Evolutionary conservation across 768 basidiomycete species (phyloP).

Genomic region (Lactifluus volemus): DNA sequence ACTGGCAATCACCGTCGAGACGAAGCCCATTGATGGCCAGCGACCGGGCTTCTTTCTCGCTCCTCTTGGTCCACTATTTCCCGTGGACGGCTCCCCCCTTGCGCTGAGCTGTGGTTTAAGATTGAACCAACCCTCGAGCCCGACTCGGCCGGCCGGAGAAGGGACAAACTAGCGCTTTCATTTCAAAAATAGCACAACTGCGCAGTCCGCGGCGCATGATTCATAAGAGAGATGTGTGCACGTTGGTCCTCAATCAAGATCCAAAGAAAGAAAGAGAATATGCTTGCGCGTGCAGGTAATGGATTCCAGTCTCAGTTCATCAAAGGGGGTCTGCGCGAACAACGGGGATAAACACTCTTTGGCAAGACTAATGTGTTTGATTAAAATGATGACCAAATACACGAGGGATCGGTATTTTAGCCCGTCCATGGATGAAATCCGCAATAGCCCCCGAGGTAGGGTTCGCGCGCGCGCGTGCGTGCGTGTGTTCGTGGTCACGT

Average conservation of each 20-base stretch:
- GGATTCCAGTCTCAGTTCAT: background rate
- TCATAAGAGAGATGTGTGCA: background rate
- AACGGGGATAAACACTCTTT: background rate
- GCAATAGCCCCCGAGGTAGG: background rate
- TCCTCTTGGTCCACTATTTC: too few relatives aligned
- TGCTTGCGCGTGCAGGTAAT: background rate
- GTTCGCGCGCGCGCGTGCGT: background rate
- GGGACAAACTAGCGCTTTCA: too few relatives aligned
- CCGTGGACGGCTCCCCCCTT: too few relatives aligned
- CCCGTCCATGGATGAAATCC: background rate
- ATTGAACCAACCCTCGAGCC: background rate
- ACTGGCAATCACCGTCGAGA: background rate
- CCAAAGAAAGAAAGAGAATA: too few relatives aligned
- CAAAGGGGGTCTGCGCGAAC: background rate
- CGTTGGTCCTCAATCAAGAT: too few relatives aligned
- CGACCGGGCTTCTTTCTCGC: background rate
- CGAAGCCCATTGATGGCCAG: background rate
- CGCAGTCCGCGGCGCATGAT: slow-evolving; percentile 5
- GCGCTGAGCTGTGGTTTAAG: too few relatives aligned
- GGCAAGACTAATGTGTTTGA: background rate
- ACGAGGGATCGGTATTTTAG: background rate
- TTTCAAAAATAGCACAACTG: background rate
- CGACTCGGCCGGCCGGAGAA: background rate
- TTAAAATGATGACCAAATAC: background rate
- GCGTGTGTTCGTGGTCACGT: background rate